Evolutionary conservation across 768 basidiomycete genomes (phyloP).

Genomic region (Botryobasidium botryosum): DNA sequence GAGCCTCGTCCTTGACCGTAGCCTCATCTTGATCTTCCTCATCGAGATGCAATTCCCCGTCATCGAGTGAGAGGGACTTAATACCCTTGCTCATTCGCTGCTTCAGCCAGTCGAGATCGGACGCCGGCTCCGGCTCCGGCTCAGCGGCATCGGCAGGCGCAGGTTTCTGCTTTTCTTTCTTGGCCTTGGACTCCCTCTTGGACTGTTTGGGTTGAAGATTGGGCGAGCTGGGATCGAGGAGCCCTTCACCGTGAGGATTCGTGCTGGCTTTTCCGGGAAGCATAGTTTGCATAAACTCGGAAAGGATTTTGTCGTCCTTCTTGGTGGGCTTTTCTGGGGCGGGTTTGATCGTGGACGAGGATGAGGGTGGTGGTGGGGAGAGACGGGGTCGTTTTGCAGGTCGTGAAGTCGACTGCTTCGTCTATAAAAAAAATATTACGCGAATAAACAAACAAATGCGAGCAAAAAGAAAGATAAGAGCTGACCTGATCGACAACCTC

Average conservation of each 20-base stretch:
- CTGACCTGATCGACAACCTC: slow-evolving; percentile 57
- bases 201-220: too few relatives aligned
- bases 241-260: slow-evolving; percentile 1
- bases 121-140: slow-evolving; percentile 21
- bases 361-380: too few relatives aligned
- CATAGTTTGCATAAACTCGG: slow-evolving; percentile 1
- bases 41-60: slow-evolving; percentile 19
- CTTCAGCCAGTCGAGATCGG: slow-evolving; percentile 64
- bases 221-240: neutral
- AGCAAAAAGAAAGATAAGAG: slow-evolving; percentile 19
- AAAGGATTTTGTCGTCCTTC: too few relatives aligned
- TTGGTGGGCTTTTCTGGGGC: too few relatives aligned
- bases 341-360: too few relatives aligned
- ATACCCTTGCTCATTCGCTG: slow-evolving; percentile 40
- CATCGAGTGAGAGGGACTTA: slow-evolving; percentile 40
- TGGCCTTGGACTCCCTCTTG: slow-evolving; percentile 6
- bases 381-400: slow-evolving; percentile 54
- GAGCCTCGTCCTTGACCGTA: too few relatives aligned
- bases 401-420: slow-evolving; percentile 37
- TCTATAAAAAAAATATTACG: slow-evolving; percentile 33
- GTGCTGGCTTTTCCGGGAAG: slow-evolving; percentile 15
- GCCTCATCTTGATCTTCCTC: slow-evolving; percentile 14
- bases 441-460: slow-evolving; percentile 5
- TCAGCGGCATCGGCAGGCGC: slow-evolving; percentile 21
- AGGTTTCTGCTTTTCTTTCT: slow-evolving; percentile 17